Base-by-base conservation (phyloP, 1,139 yeast species). In the Scheffersomyces quercinus region DNA sequence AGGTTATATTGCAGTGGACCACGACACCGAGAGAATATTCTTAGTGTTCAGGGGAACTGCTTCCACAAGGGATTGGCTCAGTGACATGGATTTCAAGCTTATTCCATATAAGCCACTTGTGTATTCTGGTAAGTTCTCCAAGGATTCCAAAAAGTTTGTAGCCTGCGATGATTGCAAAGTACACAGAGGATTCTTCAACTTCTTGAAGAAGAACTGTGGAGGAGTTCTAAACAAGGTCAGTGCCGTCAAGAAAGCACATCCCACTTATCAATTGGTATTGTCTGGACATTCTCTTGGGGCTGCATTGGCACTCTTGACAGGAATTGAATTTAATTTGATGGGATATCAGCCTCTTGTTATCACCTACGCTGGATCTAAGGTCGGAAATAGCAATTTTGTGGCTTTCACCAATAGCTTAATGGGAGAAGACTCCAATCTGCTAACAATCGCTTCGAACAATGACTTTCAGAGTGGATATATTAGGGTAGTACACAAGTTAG, bases 251-350 rank as follows among this genome's bases (percentile, higher is more conserved):
- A 38, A 55, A 1, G 38, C 59, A 15, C 60, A 74, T 52, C 78
- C 82, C 0, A 72, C 71, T 24, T 83, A 81, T 56, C 60, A 69
- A 35, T 50, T 84, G 12, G 70, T 77, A 3, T 70, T 84, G 2
- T 65, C 80, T 2, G 93, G 93, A 0, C 93, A 85, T 62, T 85
- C 93, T 0, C 60, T 85, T 28, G 95, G 93, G 1, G 93, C 84
- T 3, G 88, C 89, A 0, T 62, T 84, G 43, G 84, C 89, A 0
- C 61, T 73, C 11, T 62, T 86, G 32, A 73, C 81, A 9, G 90
- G 85, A 0, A 68, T 82, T 24, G 90, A 85, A 54, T 69, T 81
- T 44, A 68, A 70, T 47, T 51, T 77, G 6, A 53, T 77, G 55
- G 87, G 86, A 0, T 67, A 65, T 42, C 60, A 71, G 5, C 83